These are phyloP conservation scores for Darksidea phi DNA, from an alignment of 495 filamentous ascomycete species.

Conservation along the genomic window DNA sequence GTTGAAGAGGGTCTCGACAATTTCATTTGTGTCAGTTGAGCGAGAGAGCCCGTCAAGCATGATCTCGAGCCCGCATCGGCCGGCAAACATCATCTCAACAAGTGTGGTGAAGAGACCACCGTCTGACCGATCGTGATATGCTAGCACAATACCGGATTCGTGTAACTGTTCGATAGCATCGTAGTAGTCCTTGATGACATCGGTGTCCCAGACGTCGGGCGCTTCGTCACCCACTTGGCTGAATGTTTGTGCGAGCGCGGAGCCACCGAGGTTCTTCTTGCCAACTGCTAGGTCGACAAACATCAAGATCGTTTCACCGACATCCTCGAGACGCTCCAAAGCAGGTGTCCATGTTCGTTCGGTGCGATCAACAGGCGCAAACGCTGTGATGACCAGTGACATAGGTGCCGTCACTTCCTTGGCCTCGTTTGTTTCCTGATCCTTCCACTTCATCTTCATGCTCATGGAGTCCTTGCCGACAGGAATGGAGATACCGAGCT, in stretches of 20 bases:
- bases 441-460: slow-evolving; percentile 97
- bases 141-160: slow-evolving; percentile 80
- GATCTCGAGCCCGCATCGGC: slow-evolving; percentile 82
- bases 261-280: slow-evolving; percentile 79
- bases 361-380: slow-evolving; percentile 75
- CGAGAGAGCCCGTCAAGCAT: slow-evolving; percentile 71
- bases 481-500: slow-evolving; percentile 85
- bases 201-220: slow-evolving; percentile 79
- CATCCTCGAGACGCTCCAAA: slow-evolving; percentile 76
- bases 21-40: slow-evolving; percentile 55
- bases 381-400: slow-evolving; percentile 85
- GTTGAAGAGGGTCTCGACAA: slow-evolving; percentile 82
- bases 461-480: slow-evolving; percentile 98
- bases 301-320: slow-evolving; percentile 85
- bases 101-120: slow-evolving; percentile 91
- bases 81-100: slow-evolving; percentile 97
- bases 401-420: slow-evolving; percentile 92
- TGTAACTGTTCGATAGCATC: slow-evolving; percentile 86
- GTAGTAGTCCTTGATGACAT: slow-evolving; percentile 85
- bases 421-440: slow-evolving; percentile 59
- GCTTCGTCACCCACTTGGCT: slow-evolving; percentile 78
- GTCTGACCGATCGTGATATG: slow-evolving; percentile 93
- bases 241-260: slow-evolving; percentile 89
- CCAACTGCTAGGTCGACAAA: slow-evolving; percentile 85
- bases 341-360: slow-evolving; percentile 90